A percentile compares a stretch with the other conserved stretches of the same genome.
Evolutionary conservation across 2,329 filamentous ascomycete genomes (phyloP).

Genomic region (Colletotrichum shisoi): DNA sequence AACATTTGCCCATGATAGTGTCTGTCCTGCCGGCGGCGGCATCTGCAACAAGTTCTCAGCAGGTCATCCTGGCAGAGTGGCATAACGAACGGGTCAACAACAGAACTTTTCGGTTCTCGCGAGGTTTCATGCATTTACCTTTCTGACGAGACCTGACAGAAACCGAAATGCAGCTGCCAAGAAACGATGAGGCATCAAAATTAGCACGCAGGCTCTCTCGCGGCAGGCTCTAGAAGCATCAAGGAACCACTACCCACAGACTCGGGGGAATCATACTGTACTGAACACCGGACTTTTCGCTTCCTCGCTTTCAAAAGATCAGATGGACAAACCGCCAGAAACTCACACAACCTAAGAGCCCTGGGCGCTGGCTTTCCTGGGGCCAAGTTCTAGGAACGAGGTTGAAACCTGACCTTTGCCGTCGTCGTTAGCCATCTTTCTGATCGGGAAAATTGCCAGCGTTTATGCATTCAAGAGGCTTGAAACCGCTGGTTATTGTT

Average conservation of each 20-base stretch:
- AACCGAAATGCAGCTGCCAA: background rate
- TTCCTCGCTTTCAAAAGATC: constrained; percentile 29
- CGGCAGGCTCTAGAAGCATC: constrained; percentile 21
- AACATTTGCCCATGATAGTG: constrained; percentile 13
- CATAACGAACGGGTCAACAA: background rate
- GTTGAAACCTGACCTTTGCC: background rate
- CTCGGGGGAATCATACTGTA: constrained; percentile 13
- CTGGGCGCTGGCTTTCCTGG: background rate
- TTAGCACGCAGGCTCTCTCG: constrained; percentile 10
- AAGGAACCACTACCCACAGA: constrained; percentile 24
- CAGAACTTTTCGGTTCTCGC: constrained; percentile 1
- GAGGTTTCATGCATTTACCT: constrained; percentile 21
- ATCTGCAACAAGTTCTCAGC: constrained; percentile 23
- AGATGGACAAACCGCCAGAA: constrained; percentile 27
- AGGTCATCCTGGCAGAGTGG: constrained; percentile 26
- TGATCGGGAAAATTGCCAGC: constrained; percentile 19
- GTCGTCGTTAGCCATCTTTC: constrained; percentile 4
- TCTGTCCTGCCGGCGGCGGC: constrained; percentile 19
- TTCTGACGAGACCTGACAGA: constrained; percentile 19
- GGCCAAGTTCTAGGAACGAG: background rate
- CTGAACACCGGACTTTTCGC: constrained; percentile 25
- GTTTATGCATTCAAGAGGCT: constrained; percentile 33
- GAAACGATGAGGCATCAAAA: constrained; percentile 8
- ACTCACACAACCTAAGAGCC: background rate
- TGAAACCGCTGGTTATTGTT: constrained; percentile 20